A percentile compares a stretch with the other conserved stretches of the same genome.
Evolutionary conservation across 257 asterid species (phyloP).

Genomic region (Solanum arcanum): DNA sequence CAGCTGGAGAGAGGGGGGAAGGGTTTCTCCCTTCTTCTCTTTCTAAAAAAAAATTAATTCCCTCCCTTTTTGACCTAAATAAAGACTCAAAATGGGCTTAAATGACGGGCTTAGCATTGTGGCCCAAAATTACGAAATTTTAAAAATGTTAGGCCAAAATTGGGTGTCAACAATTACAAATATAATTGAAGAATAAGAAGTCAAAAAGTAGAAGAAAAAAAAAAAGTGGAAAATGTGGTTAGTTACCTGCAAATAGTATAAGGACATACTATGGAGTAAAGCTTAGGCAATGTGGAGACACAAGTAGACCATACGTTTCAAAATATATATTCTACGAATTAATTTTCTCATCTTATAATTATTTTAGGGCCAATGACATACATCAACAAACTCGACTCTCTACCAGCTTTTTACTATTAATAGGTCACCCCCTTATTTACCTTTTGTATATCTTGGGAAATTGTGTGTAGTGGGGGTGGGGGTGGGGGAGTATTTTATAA

Average conservation of each 20-base stretch:
- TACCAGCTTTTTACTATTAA: background rate
- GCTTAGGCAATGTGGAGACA: constrained; percentile 33
- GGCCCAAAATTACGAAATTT: too few relatives aligned
- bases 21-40: too few relatives aligned
- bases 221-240: constrained; percentile 1
- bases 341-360: background rate
- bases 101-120: too few relatives aligned
- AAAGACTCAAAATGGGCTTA: too few relatives aligned
- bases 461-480: background rate
- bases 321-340: background rate
- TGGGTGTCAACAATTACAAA: too few relatives aligned
- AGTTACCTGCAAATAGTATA: constrained; percentile 8
- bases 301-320: constrained; percentile 30
- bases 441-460: background rate
- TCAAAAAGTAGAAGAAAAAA: background rate
- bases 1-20: too few relatives aligned
- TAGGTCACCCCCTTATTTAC: background rate
- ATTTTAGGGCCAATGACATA: background rate
- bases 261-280: constrained; percentile 28
- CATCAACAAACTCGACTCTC: constrained; percentile 18
- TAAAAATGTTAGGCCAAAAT: too few relatives aligned
- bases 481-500: background rate
- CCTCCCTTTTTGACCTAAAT: too few relatives aligned
- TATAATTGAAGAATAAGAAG: background rate
- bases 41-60: too few relatives aligned